A percentile compares a stretch with the other conserved stretches of the same genome.
Conservation (phyloP, 2,329 filamentous ascomycete species). For the Zalaria obscura region DNA sequence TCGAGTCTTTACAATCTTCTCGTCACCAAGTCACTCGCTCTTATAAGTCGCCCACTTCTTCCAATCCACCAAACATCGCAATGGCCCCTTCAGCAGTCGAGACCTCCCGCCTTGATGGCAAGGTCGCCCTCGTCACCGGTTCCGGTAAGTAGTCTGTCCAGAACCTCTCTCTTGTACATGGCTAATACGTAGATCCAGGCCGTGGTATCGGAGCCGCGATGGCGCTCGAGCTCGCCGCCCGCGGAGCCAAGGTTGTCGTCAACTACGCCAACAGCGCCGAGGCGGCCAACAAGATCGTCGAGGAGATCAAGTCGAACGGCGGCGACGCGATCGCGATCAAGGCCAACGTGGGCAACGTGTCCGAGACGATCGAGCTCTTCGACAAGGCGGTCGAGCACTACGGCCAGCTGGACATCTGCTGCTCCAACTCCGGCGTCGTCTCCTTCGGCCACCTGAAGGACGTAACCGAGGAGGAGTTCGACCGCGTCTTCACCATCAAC, state of each 20-base stretch:
- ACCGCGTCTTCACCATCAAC: conserved; percentile 47
- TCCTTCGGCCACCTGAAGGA: conserved; percentile 40
- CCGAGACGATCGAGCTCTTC: conserved; percentile 50
- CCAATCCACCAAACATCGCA: conserved; percentile 14
- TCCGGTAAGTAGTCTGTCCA: conserved; percentile 24
- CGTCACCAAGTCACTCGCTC: conserved; percentile 4
- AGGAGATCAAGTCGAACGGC: conserved; percentile 49
- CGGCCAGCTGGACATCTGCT: conserved; percentile 55
- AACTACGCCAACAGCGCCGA: conserved; percentile 54
- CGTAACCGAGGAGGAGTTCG: conserved; percentile 39
- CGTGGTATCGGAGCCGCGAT: conserved; percentile 55
- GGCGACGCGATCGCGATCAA: conserved; percentile 49
- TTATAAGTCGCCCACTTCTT: conserved; percentile 1
- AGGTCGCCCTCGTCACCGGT: conserved; percentile 40
- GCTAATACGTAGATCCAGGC: conserved; percentile 21
- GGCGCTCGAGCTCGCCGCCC: conserved; percentile 49
- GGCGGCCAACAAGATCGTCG: conserved; percentile 51
- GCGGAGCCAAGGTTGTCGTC: conserved; percentile 51
- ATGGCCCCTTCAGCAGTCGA: conserved; percentile 22
- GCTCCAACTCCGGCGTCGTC: conserved; percentile 51
- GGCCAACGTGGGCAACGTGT: conserved; percentile 52
- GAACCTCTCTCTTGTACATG: background rate
- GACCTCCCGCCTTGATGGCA: conserved; percentile 38
- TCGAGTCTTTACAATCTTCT: background rate
- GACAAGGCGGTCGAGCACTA: conserved; percentile 47